These are phyloP conservation scores for Ophiocordyceps australis DNA, from an alignment of 2,329 filamentous ascomycete species.

Conservation along the genomic window DNA sequence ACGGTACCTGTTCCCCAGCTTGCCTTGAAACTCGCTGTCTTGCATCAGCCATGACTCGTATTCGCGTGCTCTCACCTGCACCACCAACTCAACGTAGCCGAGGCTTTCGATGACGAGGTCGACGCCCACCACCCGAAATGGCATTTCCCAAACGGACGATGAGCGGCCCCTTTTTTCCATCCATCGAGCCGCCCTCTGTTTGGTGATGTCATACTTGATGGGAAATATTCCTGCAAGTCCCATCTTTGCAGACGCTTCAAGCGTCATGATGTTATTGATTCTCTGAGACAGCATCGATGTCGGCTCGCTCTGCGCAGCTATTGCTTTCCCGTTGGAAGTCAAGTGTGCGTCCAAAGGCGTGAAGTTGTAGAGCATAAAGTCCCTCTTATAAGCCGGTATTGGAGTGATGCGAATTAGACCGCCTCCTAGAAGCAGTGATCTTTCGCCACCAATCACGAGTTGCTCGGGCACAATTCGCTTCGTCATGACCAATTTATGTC, in stretches of 20 bases:
- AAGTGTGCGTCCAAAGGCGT: slow-evolving; percentile 61
- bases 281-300: too few relatives aligned
- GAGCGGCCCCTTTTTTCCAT: slow-evolving; percentile 44
- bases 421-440: slow-evolving; percentile 62
- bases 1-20: too few relatives aligned
- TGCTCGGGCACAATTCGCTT: slow-evolving; percentile 57
- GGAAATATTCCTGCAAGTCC: slow-evolving; percentile 56
- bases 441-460: slow-evolving; percentile 50
- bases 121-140: slow-evolving; percentile 61
- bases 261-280: slow-evolving; percentile 44
- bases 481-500: slow-evolving; percentile 59
- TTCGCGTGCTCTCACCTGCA: slow-evolving; percentile 53
- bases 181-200: slow-evolving; percentile 54
- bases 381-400: too few relatives aligned
- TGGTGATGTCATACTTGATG: slow-evolving; percentile 71
- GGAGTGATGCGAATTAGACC: slow-evolving; percentile 82
- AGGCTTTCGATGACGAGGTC: slow-evolving; percentile 86
- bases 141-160: slow-evolving; percentile 48
- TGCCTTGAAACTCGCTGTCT: slow-evolving; percentile 3
- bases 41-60: slow-evolving; percentile 5
- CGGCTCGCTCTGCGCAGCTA: slow-evolving; percentile 50
- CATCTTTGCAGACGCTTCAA: slow-evolving; percentile 38
- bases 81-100: slow-evolving; percentile 80
- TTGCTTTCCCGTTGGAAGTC: slow-evolving; percentile 65
- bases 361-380: slow-evolving; percentile 78